Evolutionary conservation across 129 eudicot genomes (phyloP).

Genomic region (Lactuca sativa): DNA sequence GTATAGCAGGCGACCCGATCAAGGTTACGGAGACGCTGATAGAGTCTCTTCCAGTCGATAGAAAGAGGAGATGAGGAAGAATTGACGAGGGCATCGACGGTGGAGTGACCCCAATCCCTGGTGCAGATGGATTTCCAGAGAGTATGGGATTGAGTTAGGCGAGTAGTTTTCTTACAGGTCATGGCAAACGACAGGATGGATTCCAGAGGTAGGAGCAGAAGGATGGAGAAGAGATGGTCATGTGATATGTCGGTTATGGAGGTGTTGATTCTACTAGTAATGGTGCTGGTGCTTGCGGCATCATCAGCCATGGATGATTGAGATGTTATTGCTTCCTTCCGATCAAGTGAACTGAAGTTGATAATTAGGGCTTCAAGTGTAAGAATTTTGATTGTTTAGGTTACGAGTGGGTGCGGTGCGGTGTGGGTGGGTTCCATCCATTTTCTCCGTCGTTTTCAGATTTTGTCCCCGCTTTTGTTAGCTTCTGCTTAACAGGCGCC

Average conservation of each 20-base stretch:
- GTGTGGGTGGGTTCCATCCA: slow-evolving; percentile 20
- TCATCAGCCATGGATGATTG: slow-evolving; percentile 39
- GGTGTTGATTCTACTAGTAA: slow-evolving; percentile 21
- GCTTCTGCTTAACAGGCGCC: background rate
- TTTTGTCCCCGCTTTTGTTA: slow-evolving; percentile 16
- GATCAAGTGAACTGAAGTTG: background rate
- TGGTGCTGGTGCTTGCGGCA: slow-evolving; percentile 17
- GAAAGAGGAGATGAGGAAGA: slow-evolving; percentile 3
- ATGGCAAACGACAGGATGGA: slow-evolving; percentile 72
- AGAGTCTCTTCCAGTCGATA: slow-evolving; percentile 53
- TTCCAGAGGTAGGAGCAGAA: slow-evolving; percentile 54
- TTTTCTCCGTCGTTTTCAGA: slow-evolving; percentile 14
- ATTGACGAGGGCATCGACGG: slow-evolving; percentile 45
- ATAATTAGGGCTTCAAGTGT: slow-evolving; percentile 21
- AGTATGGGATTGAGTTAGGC: slow-evolving; percentile 46
- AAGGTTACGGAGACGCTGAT: slow-evolving; percentile 53
- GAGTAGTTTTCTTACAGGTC: slow-evolving; percentile 56
- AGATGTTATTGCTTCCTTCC: background rate
- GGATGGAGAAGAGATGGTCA: slow-evolving; percentile 81
- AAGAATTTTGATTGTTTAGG: background rate
- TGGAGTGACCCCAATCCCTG: slow-evolving; percentile 67
- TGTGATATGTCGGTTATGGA: slow-evolving; percentile 41
- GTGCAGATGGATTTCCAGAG: slow-evolving; percentile 78
- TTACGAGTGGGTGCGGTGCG: background rate
- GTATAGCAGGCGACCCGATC: slow-evolving; percentile 60